These are phyloP conservation scores for Globisporangium spiculum DNA, from an alignment of 352 stramenopile genomes.

Conservation along the genomic window DNA sequence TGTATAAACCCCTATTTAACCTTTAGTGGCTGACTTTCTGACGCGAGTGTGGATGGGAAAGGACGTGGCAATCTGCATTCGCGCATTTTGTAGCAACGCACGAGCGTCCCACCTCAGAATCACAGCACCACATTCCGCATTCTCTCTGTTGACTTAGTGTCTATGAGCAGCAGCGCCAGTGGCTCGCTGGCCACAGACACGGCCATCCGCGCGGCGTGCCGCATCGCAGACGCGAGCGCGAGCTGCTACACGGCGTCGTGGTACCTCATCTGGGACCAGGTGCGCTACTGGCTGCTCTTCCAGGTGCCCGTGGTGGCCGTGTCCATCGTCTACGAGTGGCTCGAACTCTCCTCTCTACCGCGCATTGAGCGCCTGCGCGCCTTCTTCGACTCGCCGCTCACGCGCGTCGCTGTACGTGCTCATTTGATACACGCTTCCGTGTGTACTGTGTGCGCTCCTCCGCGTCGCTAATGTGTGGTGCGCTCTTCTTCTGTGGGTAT, in stretches of 20 bases:
- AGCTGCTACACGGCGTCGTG: constrained; percentile 80
- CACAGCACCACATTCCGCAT: not conserved
- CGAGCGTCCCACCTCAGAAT: not conserved
- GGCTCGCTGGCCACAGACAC: not conserved
- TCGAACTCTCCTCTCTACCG: constrained; percentile 59
- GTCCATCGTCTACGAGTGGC: constrained; percentile 80
- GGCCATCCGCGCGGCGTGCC: constrained; percentile 33
- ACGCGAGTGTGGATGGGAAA: not conserved
- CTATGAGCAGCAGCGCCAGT: constrained; percentile 4
- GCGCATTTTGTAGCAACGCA: not conserved
- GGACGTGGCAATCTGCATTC: not conserved
- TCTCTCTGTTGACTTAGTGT: not conserved
- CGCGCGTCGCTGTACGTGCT: constrained; percentile 38
- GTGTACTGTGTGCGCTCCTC: not conserved
- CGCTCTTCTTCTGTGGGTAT: no score
- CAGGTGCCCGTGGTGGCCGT: constrained; percentile 65
- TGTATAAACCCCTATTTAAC: not conserved
- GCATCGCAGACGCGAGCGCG: constrained; percentile 47
- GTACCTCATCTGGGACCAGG: constrained; percentile 78
- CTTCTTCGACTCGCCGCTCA: constrained; percentile 67
- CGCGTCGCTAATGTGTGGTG: no score
- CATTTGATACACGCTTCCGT: not conserved
- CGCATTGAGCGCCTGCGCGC: constrained; percentile 67
- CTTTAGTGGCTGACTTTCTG: constrained; percentile 5
- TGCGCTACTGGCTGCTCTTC: constrained; percentile 77